These are phyloP conservation scores for Coelastrella sp. DNA, from an alignment of 139 green algal species.

Conservation along the genomic window DNA sequence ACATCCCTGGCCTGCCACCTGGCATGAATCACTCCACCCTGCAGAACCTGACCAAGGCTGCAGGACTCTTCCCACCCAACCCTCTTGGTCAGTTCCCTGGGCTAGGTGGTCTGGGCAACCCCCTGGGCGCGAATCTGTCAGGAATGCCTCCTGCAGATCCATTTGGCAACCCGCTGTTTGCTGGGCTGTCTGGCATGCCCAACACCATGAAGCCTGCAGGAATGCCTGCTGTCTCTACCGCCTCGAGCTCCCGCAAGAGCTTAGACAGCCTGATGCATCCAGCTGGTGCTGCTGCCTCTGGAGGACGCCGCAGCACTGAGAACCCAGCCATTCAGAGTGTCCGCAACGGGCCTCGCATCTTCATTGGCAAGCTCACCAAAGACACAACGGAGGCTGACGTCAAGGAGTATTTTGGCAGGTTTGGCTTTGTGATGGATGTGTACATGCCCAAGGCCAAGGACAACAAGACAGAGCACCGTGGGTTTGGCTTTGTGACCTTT, in stretches of 20 bases:
- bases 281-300: neutral
- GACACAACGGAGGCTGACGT: slow-evolving; percentile 87
- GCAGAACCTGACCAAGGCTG: slow-evolving; percentile 53
- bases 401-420: slow-evolving; percentile 86
- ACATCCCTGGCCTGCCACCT: slow-evolving; percentile 26
- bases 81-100: slow-evolving; percentile 6
- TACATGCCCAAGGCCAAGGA: slow-evolving; percentile 87
- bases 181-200: slow-evolving; percentile 14
- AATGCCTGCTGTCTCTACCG: neutral
- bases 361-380: slow-evolving; percentile 91
- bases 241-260: slow-evolving; percentile 22
- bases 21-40: slow-evolving; percentile 49
- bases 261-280: slow-evolving; percentile 34
- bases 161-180: slow-evolving; percentile 33
- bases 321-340: slow-evolving; percentile 65
- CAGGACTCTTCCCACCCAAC: neutral
- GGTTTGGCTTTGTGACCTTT: slow-evolving; percentile 95
- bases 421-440: slow-evolving; percentile 93
- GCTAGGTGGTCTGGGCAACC: neutral
- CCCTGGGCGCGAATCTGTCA: neutral
- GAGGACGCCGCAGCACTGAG: slow-evolving; percentile 46
- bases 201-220: neutral
- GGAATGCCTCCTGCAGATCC: neutral
- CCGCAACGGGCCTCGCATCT: slow-evolving; percentile 85
- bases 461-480: slow-evolving; percentile 84